Base-by-base conservation (phyloP, 768 basidiomycete species). In the Lanmaoa pseudosensibilis region DNA sequence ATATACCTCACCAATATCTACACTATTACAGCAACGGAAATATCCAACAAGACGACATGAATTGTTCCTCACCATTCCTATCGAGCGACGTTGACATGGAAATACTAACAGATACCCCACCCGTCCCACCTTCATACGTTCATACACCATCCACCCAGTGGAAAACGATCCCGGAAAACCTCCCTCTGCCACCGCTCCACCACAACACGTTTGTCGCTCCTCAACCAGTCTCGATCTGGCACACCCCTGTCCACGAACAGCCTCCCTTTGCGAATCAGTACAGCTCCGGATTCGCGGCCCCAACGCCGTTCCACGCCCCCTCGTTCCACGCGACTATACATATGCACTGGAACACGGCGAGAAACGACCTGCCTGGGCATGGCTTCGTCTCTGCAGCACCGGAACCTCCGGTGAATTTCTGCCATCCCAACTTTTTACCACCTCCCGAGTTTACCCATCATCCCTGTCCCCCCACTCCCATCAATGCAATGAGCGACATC, bases 71-170 rank as follows among this genome's bases (percentile, higher is more conserved):
- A 6, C 52, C 61, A 9, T 32, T 38, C 11, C 2, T 36, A 27
- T 21, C 46, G 6, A n/a, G 27, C 10, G 62, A 63, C 45, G 40
- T 56, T 15, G 62, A 64, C 21, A 64, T 64, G 51, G 47, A 56
- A 15, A 36, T 38, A 45, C 39, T 55, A 25, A 47, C 52, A 13
- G 57, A 64, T n/a, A 27, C 38, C 2, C 6, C 27, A 19, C 50
- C 48, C 2, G 11, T 39, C 8, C 15, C 52, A 33, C 48, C 51
- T 12, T 25, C 44, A 19, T 39, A 46, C 18, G 32, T 50, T 39
- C 41, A 27, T 13, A 21, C 40, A 2, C 43, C 46, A 4, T 59
- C 40, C 39, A 27, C 27, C 27, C 39, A 33, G 0, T 59, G 62
- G 58, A 60, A 38, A 8, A 21, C 36, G 8, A 16, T 37, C n/a